Base-by-base conservation (phyloP, 2,329 filamentous ascomycete species). In the Gliomastix tumulicola region DNA sequence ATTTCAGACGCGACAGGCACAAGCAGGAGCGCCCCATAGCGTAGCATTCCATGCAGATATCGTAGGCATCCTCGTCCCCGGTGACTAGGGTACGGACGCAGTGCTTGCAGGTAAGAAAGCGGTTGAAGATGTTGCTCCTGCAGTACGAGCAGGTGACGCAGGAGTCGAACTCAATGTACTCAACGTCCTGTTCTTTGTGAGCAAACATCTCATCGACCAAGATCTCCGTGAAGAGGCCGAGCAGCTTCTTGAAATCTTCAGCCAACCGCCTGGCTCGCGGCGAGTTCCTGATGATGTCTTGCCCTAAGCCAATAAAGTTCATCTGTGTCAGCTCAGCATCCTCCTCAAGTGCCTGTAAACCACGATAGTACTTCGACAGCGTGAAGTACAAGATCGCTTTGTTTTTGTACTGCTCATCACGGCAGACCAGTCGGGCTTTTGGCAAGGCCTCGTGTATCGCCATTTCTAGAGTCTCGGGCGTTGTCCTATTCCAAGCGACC, bases 391-490 rank as follows among this genome's bases (percentile, higher is more conserved):
- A 72, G 40, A 97, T 96, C 6, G 89, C 87, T 57, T 97, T 97
- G 64, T 94, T 96, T 58, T 97, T 97, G 68, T 98, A 98, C 57
- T 97, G 90, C 56, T 98, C 92, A 47, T 98, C 92, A 25, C 92
- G 84, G 54, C 92, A 97, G 4, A 97, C 90, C 47, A 96, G 76
- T 11, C 88, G 78, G 9, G 89, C 87, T 48, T 88, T 88, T 1
- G 89, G 88, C 4, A 98, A 69, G 1, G 90, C 88, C 63, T 97
- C 92, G 41, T 80, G 74, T 16, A 97, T 59, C 1, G 90, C 92
- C 56, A 94, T 68, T 45, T 90, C 84, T 4, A 98, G 71, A 0
- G 92, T 97, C 52, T 97, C 88, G 3, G 85, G 84, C 0, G 89
- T 96, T 0, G 88, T 96, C 19, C 92, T 77, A 56, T 98, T 98